These are phyloP conservation scores for Panicum hallii DNA, from an alignment of 202 grass and related monocot genomes.

Conservation along the genomic window DNA sequence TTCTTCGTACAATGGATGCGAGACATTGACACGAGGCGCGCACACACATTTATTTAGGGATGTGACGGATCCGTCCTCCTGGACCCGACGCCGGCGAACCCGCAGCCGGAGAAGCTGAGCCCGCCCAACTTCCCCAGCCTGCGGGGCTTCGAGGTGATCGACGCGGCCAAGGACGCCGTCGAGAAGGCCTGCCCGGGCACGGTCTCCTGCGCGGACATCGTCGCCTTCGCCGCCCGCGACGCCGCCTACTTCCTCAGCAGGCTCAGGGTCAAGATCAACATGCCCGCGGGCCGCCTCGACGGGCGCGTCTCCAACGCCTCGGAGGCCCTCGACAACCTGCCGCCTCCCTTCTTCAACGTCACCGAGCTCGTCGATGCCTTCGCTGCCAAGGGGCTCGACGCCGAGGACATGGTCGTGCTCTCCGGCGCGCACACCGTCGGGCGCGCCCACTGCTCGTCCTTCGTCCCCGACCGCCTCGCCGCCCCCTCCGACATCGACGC, in stretches of 20 bases:
- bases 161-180: slow-evolving; percentile 31
- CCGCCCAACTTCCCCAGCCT: slow-evolving; percentile 14
- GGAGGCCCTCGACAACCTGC: slow-evolving; percentile 2
- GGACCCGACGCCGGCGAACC: slow-evolving; percentile 30
- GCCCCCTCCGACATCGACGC: slow-evolving; percentile 50
- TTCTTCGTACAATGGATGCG: not conserved
- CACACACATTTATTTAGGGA: not conserved
- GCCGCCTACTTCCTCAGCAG: slow-evolving; percentile 37
- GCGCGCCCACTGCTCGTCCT: slow-evolving; percentile 63
- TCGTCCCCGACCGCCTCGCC: slow-evolving; percentile 52
- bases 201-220: slow-evolving; percentile 33
- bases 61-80: slow-evolving; percentile 34
- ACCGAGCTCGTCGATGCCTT: not conserved
- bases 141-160: slow-evolving; percentile 25
- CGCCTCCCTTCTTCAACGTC: not conserved
- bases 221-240: slow-evolving; percentile 29
- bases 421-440: slow-evolving; percentile 70
- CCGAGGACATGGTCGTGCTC: slow-evolving; percentile 64
- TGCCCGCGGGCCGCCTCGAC: slow-evolving; percentile 37
- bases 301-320: not conserved
- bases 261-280: not conserved
- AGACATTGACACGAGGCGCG: not conserved
- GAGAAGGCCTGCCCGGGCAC: slow-evolving; percentile 4
- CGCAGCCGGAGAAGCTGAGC: slow-evolving; percentile 25
- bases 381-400: not conserved